Conservation (phyloP, 139 green algal genomes). For the Haematococcus lacustris region DNA sequence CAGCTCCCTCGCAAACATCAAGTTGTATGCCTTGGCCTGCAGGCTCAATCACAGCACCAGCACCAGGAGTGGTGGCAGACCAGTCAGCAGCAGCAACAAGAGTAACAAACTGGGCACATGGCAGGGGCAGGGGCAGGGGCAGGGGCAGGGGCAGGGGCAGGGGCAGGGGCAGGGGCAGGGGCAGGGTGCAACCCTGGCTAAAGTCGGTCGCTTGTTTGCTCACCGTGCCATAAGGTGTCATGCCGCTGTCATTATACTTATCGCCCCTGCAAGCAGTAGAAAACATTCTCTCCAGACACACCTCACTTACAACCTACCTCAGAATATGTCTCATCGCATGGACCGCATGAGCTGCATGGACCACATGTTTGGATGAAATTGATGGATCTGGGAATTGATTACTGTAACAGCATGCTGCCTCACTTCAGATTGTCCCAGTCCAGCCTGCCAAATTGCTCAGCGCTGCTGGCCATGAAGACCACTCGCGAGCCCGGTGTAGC, state of each 20-base stretch:
- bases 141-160: too few species aligned
- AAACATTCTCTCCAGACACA: not conserved
- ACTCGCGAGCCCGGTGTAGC: slow-evolving; percentile 7
- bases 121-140: not conserved
- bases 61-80: not conserved
- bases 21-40: slow-evolving; percentile 16
- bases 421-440: slow-evolving; percentile 22
- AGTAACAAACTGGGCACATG: not conserved
- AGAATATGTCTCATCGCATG: not conserved
- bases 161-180: too few species aligned
- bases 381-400: not conserved
- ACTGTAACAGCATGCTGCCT: not conserved
- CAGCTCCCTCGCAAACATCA: slow-evolving; percentile 23
- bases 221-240: slow-evolving; percentile 12
- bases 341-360: not conserved
- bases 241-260: slow-evolving; percentile 22
- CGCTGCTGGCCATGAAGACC: slow-evolving; percentile 12
- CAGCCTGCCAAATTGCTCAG: slow-evolving; percentile 23
- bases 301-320: not conserved
- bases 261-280: slow-evolving; percentile 1
- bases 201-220: too few species aligned
- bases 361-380: not conserved
- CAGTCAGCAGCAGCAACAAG: not conserved
- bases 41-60: not conserved
- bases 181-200: not conserved